Evolutionary conservation across 192 early-diverging fungal species (phyloP).

Genomic region (Coemansia sp.): DNA sequence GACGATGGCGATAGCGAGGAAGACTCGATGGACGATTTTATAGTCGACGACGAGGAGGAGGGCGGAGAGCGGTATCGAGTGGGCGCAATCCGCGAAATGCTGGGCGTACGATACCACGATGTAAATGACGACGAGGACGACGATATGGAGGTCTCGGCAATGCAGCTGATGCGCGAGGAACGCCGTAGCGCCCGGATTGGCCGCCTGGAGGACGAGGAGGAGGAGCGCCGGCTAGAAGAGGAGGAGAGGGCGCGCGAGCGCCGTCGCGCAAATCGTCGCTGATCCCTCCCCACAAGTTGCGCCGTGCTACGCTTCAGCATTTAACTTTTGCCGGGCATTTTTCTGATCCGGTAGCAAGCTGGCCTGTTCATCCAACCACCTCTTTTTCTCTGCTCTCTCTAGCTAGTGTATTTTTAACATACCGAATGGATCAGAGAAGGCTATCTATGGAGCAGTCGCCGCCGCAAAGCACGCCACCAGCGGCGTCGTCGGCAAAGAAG

Average conservation of each 20-base stretch:
- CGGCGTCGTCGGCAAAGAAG: slow-evolving; percentile 17
- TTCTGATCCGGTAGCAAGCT: no score
- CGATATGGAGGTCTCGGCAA: slow-evolving; percentile 42
- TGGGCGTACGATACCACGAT: slow-evolving; percentile 41
- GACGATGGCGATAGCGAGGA: slow-evolving; percentile 34
- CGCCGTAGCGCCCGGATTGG: slow-evolving; percentile 34
- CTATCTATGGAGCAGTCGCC: neutral
- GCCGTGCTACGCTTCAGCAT: no score
- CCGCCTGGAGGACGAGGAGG: slow-evolving; percentile 33
- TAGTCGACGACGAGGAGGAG: slow-evolving; percentile 46
- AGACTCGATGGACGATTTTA: slow-evolving; percentile 48
- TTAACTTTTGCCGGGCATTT: no score
- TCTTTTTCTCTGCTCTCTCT: no score
- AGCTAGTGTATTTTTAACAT: neutral
- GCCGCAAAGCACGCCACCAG: neutral
- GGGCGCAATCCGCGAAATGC: slow-evolving; percentile 35
- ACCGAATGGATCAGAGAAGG: neutral
- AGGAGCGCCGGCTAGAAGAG: slow-evolving; percentile 23
- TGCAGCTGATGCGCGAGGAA: slow-evolving; percentile 44
- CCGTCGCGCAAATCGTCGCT: neutral
- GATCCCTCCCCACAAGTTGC: neutral
- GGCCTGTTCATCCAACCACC: no score
- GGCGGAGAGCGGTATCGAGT: slow-evolving; percentile 21
- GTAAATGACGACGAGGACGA: slow-evolving; percentile 45
- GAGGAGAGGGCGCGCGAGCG: slow-evolving; percentile 9